Evolutionary conservation across 495 filamentous ascomycete genomes (phyloP), one percentile per base, ranked within the genome.

Genomic region (Podospora anserina): DNA sequence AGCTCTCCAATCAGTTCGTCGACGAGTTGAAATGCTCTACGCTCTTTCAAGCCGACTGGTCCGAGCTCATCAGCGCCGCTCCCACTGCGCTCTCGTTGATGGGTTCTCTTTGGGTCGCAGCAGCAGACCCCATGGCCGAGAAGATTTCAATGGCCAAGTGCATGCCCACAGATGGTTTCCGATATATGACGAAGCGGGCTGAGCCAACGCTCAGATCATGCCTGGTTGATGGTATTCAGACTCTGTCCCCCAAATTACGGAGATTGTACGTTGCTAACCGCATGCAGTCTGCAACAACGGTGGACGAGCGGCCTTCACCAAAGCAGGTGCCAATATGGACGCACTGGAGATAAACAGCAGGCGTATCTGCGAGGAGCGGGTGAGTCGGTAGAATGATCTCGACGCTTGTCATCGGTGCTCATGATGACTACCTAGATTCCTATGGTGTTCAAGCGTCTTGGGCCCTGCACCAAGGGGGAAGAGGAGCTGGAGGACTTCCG

Each of bases 301-400:
- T 16, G 63, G 63, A 26, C n/a, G 62, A 23, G 28, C 39, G 23
- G 63, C 63, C 9, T 64, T 64, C 44, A 64, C 63, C 63, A 49
- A 49, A n/a, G 63, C 63, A 4, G 63, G 63, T 4, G 28, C 30
- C 32, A 64, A 64, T 23, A 64, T 64, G 63, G 63, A 64, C 34
- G 23, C 34, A 23, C 27, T 64, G 18, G 19, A 55, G 23, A 54
- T 64, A 18, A 64, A 20, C 32, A 64, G 63, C 63, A 64, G 26
- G 63, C 63, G 63, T 44, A 55, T 64, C 23, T 39, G 63, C 20
- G 63, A 64, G 15, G 44, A 64, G n/a, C 30, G 34, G 11, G 54
- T 56, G 54, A 56, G 54, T 20, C 16, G 5, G 5, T 15, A 13
- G 4, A 18, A 56, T 15, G 5, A 18, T 56, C 54, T 56, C 11